Conservation (phyloP, 139 green algal genomes). For the Closterium sp. region DNA sequence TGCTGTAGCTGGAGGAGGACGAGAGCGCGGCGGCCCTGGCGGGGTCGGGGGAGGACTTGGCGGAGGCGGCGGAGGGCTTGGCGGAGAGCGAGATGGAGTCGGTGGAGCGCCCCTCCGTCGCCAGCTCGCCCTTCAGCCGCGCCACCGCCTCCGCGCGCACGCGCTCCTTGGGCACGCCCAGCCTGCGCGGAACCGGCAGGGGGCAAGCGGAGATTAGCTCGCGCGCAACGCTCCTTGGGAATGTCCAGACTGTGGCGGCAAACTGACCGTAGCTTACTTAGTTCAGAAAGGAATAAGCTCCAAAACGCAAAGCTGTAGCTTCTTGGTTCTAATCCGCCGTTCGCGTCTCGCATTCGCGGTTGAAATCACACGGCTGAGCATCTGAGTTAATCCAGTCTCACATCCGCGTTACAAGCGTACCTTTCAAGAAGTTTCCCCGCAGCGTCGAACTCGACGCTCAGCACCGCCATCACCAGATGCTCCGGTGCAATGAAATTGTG, state of each 20-base stretch:
- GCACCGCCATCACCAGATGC: constrained; percentile 83
- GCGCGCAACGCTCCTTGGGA: too few relatives aligned
- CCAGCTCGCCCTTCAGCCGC: constrained; percentile 39
- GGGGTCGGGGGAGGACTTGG: not conserved
- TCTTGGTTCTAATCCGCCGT: not conserved
- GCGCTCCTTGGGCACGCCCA: constrained; percentile 47
- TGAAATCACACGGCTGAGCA: not conserved
- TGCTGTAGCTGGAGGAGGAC: not conserved
- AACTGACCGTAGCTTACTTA: not conserved
- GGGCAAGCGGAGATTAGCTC: not conserved
- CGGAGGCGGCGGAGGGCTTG: not conserved
- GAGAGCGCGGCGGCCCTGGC: not conserved
- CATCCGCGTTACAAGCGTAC: constrained; percentile 5
- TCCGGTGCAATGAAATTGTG: constrained; percentile 88
- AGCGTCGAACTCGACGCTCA: constrained; percentile 52
- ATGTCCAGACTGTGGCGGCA: not conserved
- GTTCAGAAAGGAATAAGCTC: not conserved
- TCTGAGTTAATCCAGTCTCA: not conserved
- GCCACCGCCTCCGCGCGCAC: constrained; percentile 35
- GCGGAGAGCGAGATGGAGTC: constrained; percentile 1
- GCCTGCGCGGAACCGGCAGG: not conserved
- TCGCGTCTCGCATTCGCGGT: not conserved
- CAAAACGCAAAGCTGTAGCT: not conserved
- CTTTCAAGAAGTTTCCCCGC: constrained; percentile 41
- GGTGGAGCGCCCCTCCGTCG: constrained; percentile 41